Percentiles rank a stretch among this genome's conserved stretches.
phyloP scores from a whole-genome alignment of 2,329 filamentous ascomycete genomes.

The Aspergillus sergii region DNA sequence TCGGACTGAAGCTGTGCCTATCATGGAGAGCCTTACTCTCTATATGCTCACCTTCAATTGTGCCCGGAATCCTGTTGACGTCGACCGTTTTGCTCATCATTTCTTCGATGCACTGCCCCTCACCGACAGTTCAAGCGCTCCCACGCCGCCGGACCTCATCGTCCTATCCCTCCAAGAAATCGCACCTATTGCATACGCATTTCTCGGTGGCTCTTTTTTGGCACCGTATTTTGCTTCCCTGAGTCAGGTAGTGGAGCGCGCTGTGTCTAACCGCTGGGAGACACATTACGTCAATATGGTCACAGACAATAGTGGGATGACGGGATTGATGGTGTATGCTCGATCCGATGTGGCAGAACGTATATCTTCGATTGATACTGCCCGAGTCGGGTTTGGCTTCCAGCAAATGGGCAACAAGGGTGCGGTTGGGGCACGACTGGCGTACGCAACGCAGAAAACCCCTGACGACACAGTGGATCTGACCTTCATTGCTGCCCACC shows the following conservation, averaged over 20 bases:
- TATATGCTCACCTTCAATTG: constrained; percentile 91
- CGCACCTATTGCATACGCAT: constrained; percentile 78
- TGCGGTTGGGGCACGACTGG: constrained; percentile 76
- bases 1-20: not conserved
- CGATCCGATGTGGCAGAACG: constrained; percentile 60
- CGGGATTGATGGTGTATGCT: constrained; percentile 82
- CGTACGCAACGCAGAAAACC: constrained; percentile 51
- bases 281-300: constrained; percentile 69
- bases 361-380: constrained; percentile 70
- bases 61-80: constrained; percentile 70
- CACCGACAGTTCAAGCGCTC: constrained; percentile 50
- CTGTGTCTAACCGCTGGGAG: constrained; percentile 54
- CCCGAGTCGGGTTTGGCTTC: constrained; percentile 80
- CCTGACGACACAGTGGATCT: constrained; percentile 61
- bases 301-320: constrained; percentile 82
- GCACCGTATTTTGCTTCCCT: constrained; percentile 74
- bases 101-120: constrained; percentile 62
- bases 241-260: constrained; percentile 70
- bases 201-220: constrained; percentile 81
- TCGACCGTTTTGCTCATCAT: constrained; percentile 70
- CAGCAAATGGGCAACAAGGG: constrained; percentile 96
- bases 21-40: constrained; percentile 62
- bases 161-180: constrained; percentile 81
- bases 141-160: constrained; percentile 66
- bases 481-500: constrained; percentile 85